phyloP scores from a whole-genome alignment of 768 basidiomycete species.

The Neoboletus subvelutipes region DNA sequence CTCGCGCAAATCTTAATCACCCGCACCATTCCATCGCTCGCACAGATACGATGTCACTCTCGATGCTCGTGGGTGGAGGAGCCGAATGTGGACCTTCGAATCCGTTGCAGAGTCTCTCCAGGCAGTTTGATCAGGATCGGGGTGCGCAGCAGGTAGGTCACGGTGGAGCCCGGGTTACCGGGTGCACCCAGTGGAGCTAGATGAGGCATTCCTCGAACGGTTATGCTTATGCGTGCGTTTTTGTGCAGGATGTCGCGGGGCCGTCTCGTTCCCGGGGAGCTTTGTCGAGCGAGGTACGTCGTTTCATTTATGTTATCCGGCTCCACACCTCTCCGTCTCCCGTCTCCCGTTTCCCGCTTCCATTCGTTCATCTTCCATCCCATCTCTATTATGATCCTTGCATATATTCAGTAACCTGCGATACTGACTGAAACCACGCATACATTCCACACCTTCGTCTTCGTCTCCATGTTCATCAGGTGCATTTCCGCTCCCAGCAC shows the following conservation, averaged over 20 bases:
- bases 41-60: slow-evolving; percentile 60
- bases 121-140: slow-evolving; percentile 76
- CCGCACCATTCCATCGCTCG: neutral
- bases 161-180: slow-evolving; percentile 8
- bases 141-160: slow-evolving; percentile 69
- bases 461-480: slow-evolving; percentile 34
- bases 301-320: slow-evolving; percentile 7
- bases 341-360: neutral
- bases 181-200: neutral
- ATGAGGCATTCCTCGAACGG: neutral
- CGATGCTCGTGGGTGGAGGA: slow-evolving; percentile 62
- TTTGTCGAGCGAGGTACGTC: slow-evolving; percentile 59
- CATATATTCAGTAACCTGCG: neutral
- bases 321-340: slow-evolving; percentile 5
- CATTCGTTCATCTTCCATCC: slow-evolving; percentile 6
- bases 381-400: neutral
- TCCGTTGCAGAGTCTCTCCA: slow-evolving; percentile 75
- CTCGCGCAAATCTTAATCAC: neutral
- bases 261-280: slow-evolving; percentile 38
- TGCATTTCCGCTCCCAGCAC: slow-evolving; percentile 56
- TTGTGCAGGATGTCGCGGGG: slow-evolving; percentile 65
- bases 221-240: slow-evolving; percentile 2
- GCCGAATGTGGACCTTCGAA: slow-evolving; percentile 88
- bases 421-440: neutral
- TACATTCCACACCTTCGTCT: neutral